Evolutionary conservation across 345 rosid species (phyloP).

Genomic region (Diplotaxis tenuifolia): DNA sequence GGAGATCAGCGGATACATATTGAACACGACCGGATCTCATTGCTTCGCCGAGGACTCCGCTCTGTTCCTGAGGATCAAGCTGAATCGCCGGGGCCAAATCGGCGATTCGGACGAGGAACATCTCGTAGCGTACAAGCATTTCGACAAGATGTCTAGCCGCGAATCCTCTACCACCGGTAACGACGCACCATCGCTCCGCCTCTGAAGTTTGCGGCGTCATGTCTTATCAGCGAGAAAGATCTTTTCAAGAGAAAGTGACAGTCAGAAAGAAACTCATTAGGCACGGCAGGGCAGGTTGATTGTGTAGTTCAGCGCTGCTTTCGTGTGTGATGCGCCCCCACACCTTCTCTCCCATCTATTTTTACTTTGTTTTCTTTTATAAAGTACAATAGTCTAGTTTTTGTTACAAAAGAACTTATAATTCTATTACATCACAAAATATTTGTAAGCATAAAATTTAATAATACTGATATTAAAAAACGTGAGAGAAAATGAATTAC

Average conservation of each 20-base stretch:
- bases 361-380: neutral
- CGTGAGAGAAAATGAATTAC: too few species aligned
- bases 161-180: constrained; percentile 95
- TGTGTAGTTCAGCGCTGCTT: neutral
- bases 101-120: constrained; percentile 64
- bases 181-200: constrained; percentile 71
- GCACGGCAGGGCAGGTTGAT: neutral
- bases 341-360: neutral
- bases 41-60: constrained; percentile 63
- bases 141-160: constrained; percentile 86
- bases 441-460: too few species aligned
- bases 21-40: constrained; percentile 61
- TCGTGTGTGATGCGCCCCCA: constrained; percentile 8
- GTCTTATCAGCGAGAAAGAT: constrained; percentile 4
- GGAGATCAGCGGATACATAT: constrained; percentile 68
- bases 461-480: too few species aligned
- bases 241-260: neutral
- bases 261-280: neutral
- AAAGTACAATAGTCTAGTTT: too few species aligned
- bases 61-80: constrained; percentile 56
- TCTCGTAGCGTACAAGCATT: constrained; percentile 55
- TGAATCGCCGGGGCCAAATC: constrained; percentile 62
- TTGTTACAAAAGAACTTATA: too few species aligned
- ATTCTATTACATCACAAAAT: too few species aligned
- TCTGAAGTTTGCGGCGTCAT: constrained; percentile 35